phyloP scores from a whole-genome alignment of 345 rosid species.

The Litchi chinensis region DNA sequence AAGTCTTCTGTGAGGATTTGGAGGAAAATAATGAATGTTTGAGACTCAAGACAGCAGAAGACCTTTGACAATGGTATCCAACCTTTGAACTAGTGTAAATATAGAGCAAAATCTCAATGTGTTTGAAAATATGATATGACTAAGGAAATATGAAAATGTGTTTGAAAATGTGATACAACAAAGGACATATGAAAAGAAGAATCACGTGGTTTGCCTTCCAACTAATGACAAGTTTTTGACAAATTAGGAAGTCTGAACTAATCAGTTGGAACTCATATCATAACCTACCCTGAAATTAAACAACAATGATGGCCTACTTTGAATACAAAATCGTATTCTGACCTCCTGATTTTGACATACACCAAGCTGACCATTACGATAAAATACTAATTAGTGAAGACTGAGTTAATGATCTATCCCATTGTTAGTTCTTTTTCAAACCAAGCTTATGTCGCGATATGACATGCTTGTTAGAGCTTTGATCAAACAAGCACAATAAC shows the following conservation, averaged over 20 bases:
- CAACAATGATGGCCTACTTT: constrained; percentile 4
- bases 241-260: neutral
- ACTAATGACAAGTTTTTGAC: neutral
- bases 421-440: neutral
- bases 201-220: constrained; percentile 36
- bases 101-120: constrained; percentile 1
- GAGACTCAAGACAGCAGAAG: neutral
- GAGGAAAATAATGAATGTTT: neutral
- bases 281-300: neutral
- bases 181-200: neutral
- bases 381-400: neutral
- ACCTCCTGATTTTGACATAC: neutral
- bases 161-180: neutral
- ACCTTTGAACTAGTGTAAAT: neutral
- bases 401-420: neutral
- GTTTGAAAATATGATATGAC: too few species aligned
- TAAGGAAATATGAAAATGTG: constrained; percentile 12
- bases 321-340: neutral
- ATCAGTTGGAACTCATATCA: neutral
- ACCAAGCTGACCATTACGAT: neutral
- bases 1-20: neutral
- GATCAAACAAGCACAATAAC: neutral
- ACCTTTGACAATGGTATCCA: neutral
- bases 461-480: neutral
- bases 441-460: neutral